phyloP scores from a whole-genome alignment of 1,139 yeast genomes.

The Magnusiomyces fungicola region DNA sequence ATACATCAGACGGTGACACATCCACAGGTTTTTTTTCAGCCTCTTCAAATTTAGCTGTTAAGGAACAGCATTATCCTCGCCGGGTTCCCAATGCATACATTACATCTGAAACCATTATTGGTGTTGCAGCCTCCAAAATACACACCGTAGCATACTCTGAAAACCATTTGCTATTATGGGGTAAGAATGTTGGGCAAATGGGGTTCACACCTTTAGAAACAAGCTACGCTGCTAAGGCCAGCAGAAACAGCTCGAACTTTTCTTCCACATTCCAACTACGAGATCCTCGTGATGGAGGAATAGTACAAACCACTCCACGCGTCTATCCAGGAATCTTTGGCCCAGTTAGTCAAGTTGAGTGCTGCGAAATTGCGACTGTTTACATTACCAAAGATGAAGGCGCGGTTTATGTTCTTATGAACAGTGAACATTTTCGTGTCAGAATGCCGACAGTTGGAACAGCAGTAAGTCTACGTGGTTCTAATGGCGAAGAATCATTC shows the following conservation, averaged over 20 bases:
- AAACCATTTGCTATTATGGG: conserved; percentile 60
- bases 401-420: conserved; percentile 50
- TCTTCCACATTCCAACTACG: too few species aligned
- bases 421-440: conserved; percentile 43
- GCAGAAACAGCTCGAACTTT: neutral
- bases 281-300: conserved; percentile 11
- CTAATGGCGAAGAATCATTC: conserved; percentile 1
- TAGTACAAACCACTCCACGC: conserved; percentile 15
- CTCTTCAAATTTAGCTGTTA: neutral
- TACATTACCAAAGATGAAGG: conserved; percentile 54
- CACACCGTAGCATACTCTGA: conserved; percentile 62
- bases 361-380: conserved; percentile 67
- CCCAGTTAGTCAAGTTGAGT: conserved; percentile 45
- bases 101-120: conserved; percentile 38
- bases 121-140: conserved; percentile 61
- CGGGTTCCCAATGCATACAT: conserved; percentile 41
- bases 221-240: conserved; percentile 1
- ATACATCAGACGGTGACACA: neutral
- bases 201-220: conserved; percentile 40
- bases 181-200: conserved; percentile 81
- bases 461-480: too few species aligned
- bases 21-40: neutral
- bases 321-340: conserved; percentile 11
- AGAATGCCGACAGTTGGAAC: conserved; percentile 16
- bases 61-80: conserved; percentile 40